These are phyloP conservation scores for Thalassiosira mediterranea DNA, from an alignment of 352 stramenopile species.

Conservation along the genomic window DNA sequence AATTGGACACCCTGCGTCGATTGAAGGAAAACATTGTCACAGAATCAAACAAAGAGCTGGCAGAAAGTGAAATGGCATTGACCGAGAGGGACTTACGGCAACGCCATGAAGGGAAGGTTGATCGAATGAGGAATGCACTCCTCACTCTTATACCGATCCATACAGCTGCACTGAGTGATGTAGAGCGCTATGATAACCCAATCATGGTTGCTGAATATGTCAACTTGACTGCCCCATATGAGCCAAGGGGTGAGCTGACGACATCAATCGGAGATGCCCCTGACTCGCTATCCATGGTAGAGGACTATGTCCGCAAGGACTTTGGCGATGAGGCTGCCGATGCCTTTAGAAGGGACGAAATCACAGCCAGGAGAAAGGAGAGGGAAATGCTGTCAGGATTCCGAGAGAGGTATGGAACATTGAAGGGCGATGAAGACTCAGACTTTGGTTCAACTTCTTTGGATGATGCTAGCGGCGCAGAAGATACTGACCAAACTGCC, in stretches of 20 bases:
- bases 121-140: conserved; percentile 41
- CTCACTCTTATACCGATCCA: conserved; percentile 51
- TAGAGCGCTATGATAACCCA: conserved; percentile 39
- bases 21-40: conserved; percentile 30
- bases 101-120: conserved; percentile 20
- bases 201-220: conserved; percentile 52
- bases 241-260: conserved; percentile 21
- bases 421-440: conserved; percentile 19
- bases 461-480: too few relatives aligned
- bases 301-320: conserved; percentile 45
- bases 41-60: conserved; percentile 15
- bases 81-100: conserved; percentile 27
- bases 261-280: conserved; percentile 22
- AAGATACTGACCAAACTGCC: too few relatives aligned
- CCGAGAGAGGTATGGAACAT: conserved; percentile 15
- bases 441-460: too few relatives aligned
- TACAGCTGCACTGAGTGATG: conserved; percentile 20
- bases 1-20: conserved; percentile 42
- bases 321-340: conserved; percentile 50
- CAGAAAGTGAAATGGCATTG: conserved; percentile 30
- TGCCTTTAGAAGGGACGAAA: conserved; percentile 33
- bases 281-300: conserved; percentile 34
- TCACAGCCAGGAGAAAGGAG: conserved; percentile 27
- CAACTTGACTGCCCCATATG: conserved; percentile 29
- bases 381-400: conserved; percentile 24